phyloP scores from a whole-genome alignment of 352 stramenopile species.

The Phytophthora pinifolia region DNA sequence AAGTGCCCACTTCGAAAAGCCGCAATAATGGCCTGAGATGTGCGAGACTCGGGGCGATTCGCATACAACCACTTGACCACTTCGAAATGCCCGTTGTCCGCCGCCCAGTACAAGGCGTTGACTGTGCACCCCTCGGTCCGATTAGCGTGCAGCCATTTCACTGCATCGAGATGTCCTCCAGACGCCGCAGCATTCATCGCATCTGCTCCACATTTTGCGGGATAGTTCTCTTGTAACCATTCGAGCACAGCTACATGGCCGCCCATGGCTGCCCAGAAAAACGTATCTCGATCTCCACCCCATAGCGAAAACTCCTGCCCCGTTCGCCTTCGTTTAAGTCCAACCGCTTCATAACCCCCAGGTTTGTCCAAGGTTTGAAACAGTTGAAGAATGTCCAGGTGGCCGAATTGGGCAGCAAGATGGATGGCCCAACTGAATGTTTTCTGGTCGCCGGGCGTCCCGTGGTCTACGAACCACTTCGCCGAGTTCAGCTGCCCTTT shows the following conservation, averaged over 20 bases:
- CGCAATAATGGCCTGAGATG: neutral
- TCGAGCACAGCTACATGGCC: neutral
- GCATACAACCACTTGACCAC: neutral
- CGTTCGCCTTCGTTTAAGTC: neutral
- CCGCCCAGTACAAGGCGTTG: neutral
- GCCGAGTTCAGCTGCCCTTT: neutral
- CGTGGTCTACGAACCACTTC: conserved; percentile 1
- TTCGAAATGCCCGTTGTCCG: neutral
- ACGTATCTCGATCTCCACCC: neutral
- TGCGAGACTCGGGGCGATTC: neutral
- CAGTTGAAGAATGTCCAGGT: conserved; percentile 10
- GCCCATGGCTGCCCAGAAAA: no score
- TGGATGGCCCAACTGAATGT: neutral
- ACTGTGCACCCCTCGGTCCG: neutral
- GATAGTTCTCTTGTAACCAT: neutral
- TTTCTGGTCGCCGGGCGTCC: neutral
- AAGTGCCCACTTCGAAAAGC: conserved; percentile 1
- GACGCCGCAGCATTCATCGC: neutral
- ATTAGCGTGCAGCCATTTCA: neutral
- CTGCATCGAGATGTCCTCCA: neutral
- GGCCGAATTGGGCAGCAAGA: neutral
- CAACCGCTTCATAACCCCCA: neutral
- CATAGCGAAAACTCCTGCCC: conserved; percentile 5
- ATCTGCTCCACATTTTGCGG: no score
- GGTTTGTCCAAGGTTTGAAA: conserved; percentile 2